These are phyloP conservation scores for Plasmodium vivax DNA, from an alignment of 169 alveolate species.

Conservation along the genomic window DNA sequence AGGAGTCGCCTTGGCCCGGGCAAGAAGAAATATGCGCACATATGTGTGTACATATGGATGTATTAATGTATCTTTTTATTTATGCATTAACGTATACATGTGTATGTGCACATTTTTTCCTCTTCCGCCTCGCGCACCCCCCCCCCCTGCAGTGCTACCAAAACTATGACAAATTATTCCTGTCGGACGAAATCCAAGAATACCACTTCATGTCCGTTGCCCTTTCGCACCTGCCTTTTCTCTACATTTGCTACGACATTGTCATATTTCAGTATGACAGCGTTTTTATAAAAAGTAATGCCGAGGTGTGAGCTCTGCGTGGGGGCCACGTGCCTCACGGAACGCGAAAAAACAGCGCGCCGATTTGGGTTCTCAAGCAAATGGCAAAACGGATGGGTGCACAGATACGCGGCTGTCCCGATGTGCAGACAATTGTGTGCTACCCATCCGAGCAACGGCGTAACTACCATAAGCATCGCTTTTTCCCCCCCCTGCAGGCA, in stretches of 20 bases:
- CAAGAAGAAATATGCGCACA: not conserved
- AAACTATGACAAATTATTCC: constrained; percentile 45
- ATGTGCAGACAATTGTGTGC: not conserved
- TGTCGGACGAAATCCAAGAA: constrained; percentile 64
- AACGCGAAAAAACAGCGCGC: not conserved
- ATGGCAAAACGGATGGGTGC: not conserved
- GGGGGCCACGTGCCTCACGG: not conserved
- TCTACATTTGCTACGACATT: constrained; percentile 67
- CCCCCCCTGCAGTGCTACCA: constrained; percentile 36
- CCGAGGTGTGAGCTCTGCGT: not conserved
- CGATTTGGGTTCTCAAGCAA: not conserved
- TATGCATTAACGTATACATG: not conserved
- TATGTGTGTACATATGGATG: not conserved
- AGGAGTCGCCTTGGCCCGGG: not conserved
- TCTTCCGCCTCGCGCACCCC: not conserved
- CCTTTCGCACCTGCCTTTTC: constrained; percentile 70
- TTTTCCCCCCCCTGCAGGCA: constrained; percentile 4
- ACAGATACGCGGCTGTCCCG: not conserved
- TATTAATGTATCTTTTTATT: not conserved
- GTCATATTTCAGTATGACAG: constrained; percentile 73
- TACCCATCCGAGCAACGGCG: not conserved
- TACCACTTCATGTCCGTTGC: constrained; percentile 71
- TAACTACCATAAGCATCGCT: not conserved
- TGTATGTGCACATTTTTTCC: constrained; percentile 2
- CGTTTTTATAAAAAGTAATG: constrained; percentile 67